Percentiles rank a stretch among this genome's conserved stretches.
Evolutionary conservation across 257 asterid genomes (phyloP).

Genomic region (Solanum sejunctum): DNA sequence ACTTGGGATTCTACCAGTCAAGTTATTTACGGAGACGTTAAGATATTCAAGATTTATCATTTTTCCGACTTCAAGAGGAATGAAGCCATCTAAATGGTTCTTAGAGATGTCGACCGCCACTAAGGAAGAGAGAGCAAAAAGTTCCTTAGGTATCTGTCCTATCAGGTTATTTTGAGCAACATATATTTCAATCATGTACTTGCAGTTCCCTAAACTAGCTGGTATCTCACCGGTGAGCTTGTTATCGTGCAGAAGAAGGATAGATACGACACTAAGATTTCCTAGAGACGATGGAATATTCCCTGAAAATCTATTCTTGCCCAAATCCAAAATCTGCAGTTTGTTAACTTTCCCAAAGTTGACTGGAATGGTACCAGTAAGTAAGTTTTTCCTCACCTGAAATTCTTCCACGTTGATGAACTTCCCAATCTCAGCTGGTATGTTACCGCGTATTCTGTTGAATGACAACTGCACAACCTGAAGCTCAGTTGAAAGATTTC

Average conservation of each 20-base stretch:
- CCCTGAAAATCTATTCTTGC: conserved; percentile 3
- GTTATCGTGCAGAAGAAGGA: conserved; percentile 3
- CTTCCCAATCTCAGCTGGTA: conserved; percentile 9
- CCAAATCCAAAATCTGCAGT: neutral
- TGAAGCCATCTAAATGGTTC: conserved; percentile 8
- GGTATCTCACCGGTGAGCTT: conserved; percentile 4
- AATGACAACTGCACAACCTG: neutral
- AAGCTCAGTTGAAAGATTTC: conserved; percentile 4
- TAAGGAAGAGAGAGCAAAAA: conserved; percentile 7
- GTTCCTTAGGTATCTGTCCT: conserved; percentile 6
- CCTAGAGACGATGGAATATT: conserved; percentile 9
- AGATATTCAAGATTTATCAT: conserved; percentile 3
- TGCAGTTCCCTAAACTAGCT: conserved; percentile 2
- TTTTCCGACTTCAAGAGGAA: conserved; percentile 12
- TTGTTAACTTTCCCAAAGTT: conserved; percentile 2
- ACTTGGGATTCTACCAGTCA: conserved; percentile 6
- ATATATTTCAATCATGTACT: neutral
- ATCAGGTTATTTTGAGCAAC: neutral
- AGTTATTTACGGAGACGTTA: conserved; percentile 7
- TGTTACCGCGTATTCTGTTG: conserved; percentile 7
- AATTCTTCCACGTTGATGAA: conserved; percentile 1
- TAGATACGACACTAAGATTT: conserved; percentile 1
- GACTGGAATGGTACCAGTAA: conserved; percentile 8
- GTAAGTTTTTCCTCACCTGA: neutral
- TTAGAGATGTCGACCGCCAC: neutral